phyloP scores from a whole-genome alignment of 345 rosid genomes.

The Linum tenue region DNA sequence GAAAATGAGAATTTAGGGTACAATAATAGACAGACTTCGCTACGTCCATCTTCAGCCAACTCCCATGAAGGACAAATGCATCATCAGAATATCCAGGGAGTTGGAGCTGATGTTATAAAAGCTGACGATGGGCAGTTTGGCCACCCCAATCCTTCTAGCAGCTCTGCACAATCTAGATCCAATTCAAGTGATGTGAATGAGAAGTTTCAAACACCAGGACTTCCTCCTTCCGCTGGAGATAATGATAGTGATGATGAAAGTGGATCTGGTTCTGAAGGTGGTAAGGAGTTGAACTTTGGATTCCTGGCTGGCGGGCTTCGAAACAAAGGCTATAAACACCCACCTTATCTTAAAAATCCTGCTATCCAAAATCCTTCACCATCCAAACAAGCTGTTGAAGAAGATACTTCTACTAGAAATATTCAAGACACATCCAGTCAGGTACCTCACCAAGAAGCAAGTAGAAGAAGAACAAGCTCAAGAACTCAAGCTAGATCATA shows the following conservation, averaged over 20 bases:
- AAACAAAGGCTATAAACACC: constrained; percentile 41
- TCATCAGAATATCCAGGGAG: not conserved
- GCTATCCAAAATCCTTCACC: constrained; percentile 15
- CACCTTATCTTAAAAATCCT: constrained; percentile 32
- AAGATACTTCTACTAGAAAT: constrained; percentile 19
- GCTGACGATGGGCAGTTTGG: not conserved
- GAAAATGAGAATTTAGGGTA: not conserved
- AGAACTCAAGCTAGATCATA: constrained; percentile 18
- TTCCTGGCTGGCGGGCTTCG: constrained; percentile 41
- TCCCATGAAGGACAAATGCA: not conserved
- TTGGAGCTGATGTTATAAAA: not conserved
- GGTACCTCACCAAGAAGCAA: constrained; percentile 19
- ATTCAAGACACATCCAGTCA: constrained; percentile 24
- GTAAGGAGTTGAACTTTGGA: constrained; percentile 32
- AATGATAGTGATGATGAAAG: constrained; percentile 23
- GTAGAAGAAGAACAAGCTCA: constrained; percentile 23
- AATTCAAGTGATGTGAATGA: not conserved
- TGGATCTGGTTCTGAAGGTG: constrained; percentile 32
- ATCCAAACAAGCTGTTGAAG: constrained; percentile 28
- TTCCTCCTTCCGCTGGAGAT: constrained; percentile 5
- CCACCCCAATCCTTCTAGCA: not conserved
- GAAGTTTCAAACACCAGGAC: not conserved
- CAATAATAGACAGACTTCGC: not conserved
- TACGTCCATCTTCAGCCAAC: not conserved
- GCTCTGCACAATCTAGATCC: not conserved